Percentiles rank a stretch among this genome's conserved stretches.
These are phyloP conservation scores for Fusarium citri DNA, from an alignment of 2,329 filamentous ascomycete genomes.

Conservation along the genomic window DNA sequence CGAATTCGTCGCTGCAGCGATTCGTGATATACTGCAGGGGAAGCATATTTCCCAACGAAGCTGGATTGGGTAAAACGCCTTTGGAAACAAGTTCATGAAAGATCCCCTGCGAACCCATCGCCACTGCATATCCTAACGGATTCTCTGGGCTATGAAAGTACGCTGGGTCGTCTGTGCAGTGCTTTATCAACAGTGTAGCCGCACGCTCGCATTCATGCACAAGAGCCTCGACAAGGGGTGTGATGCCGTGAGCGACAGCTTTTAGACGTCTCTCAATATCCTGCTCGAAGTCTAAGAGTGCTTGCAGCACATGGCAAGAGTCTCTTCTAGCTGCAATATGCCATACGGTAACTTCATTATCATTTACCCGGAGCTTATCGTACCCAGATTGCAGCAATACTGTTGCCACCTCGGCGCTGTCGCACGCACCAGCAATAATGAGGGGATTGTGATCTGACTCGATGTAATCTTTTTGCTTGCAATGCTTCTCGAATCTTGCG, in stretches of 20 bases:
- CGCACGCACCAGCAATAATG: neutral
- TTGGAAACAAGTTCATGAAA: neutral
- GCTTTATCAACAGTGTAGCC: neutral
- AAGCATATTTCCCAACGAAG: neutral
- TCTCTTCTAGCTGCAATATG: neutral
- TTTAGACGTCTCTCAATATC: neutral
- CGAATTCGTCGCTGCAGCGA: neutral
- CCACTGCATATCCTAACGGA: neutral
- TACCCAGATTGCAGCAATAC: neutral
- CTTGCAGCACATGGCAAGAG: neutral
- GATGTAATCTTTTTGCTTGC: neutral
- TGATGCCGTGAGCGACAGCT: neutral
- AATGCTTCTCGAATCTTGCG: neutral
- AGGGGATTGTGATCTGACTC: neutral
- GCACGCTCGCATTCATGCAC: neutral
- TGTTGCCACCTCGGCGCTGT: neutral
- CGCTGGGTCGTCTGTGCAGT: neutral
- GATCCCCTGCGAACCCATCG: neutral
- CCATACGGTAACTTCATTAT: neutral
- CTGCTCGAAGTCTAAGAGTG: neutral
- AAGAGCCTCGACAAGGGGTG: neutral
- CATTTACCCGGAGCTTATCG: neutral
- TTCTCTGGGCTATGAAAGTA: neutral
- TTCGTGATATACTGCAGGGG: neutral
- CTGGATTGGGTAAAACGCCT: neutral